Conservation (phyloP, 2,329 filamentous ascomycete species). For the Aspergillus tanneri region DNA sequence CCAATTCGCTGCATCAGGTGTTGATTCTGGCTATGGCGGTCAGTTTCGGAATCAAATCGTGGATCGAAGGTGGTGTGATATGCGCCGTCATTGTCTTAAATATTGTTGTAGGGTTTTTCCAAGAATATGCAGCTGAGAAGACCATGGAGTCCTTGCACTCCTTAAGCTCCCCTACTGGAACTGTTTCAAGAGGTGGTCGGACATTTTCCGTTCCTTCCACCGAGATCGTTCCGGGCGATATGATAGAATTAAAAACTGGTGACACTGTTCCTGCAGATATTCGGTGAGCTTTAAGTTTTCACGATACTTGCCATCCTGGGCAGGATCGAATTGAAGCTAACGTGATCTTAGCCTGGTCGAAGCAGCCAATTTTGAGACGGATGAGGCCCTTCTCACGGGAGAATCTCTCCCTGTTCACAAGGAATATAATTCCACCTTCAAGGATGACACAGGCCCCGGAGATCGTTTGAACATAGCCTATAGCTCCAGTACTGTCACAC, state of each 20-base stretch:
- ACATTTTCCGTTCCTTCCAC: constrained; percentile 51
- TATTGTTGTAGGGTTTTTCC: constrained; percentile 56
- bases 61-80: constrained; percentile 58
- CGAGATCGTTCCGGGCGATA: constrained; percentile 61
- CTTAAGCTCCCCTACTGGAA: constrained; percentile 54
- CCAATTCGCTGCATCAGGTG: constrained; percentile 57
- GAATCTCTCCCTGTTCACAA: constrained; percentile 60
- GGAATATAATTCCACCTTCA: constrained; percentile 43
- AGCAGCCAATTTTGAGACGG: constrained; percentile 67
- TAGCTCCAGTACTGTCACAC: constrained; percentile 58
- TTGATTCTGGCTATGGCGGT: constrained; percentile 70
- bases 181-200: constrained; percentile 55
- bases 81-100: constrained; percentile 57
- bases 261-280: constrained; percentile 60
- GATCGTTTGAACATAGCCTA: constrained; percentile 60
- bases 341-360: constrained; percentile 42
- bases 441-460: constrained; percentile 52
- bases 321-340: constrained; percentile 13
- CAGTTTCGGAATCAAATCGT: constrained; percentile 53
- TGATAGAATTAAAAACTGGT: constrained; percentile 51
- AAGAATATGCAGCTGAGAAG: constrained; percentile 58
- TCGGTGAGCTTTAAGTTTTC: constrained; percentile 37
- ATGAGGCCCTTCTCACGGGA: constrained; percentile 62
- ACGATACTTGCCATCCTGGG: constrained; percentile 30
- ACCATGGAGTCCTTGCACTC: constrained; percentile 57